Percentiles rank a stretch among this genome's conserved stretches.
Conservation (phyloP, 2,329 filamentous ascomycete species). For the Alternaria postmessia region DNA sequence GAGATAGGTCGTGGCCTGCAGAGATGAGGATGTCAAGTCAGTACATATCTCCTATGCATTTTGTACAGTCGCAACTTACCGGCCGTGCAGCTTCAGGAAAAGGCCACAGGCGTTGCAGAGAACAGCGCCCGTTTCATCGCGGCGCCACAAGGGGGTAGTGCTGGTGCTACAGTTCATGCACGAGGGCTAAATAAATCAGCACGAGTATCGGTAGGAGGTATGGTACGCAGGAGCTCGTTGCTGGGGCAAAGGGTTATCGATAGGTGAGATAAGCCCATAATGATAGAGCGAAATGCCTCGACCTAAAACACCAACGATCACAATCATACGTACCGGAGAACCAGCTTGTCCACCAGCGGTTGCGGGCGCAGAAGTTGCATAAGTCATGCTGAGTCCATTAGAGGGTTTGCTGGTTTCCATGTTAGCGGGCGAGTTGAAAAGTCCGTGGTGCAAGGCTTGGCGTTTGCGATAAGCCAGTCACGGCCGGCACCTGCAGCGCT, state of each 20-base stretch:
- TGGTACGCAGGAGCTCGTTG: neutral
- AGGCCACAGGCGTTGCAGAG: conserved; percentile 98
- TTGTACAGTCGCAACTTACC: conserved; percentile 43
- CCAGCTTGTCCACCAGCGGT: conserved; percentile 70
- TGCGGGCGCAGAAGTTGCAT: conserved; percentile 70
- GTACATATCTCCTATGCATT: too few relatives aligned
- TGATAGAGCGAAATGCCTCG: conserved; percentile 36
- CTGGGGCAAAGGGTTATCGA: neutral
- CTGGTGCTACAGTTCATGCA: conserved; percentile 97
- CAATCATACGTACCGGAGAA: conserved; percentile 61
- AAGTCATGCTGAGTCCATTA: conserved; percentile 65
- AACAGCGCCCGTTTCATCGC: conserved; percentile 93
- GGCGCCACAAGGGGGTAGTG: conserved; percentile 94
- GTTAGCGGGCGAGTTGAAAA: conserved; percentile 32
- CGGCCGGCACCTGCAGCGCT: neutral
- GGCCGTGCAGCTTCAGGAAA: conserved; percentile 95
- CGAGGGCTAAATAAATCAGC: conserved; percentile 70
- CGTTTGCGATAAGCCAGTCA: conserved; percentile 34
- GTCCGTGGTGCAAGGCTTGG: conserved; percentile 25
- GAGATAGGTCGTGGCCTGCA: conserved; percentile 80
- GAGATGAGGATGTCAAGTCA: too few relatives aligned
- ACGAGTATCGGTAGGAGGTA: conserved; percentile 13
- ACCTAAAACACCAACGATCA: conserved; percentile 41
- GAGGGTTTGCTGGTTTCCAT: conserved; percentile 43
- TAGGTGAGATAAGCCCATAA: neutral